phyloP scores from a whole-genome alignment of 208 protist species.

The Acanthamoeba culbertsoni region DNA sequence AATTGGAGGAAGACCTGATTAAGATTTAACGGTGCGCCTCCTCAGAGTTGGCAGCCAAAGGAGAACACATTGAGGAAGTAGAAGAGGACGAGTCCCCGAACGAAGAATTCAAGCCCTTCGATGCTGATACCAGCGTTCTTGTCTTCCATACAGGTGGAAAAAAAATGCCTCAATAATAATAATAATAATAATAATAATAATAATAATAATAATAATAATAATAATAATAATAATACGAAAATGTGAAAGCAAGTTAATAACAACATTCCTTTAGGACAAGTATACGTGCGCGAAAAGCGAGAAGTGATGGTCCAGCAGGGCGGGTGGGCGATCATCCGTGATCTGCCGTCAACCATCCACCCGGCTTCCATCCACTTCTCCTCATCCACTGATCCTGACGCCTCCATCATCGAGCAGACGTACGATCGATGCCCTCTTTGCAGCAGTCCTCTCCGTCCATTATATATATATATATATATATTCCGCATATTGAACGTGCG shows the following conservation, averaged over 20 bases:
- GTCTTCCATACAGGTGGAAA: slow-evolving; percentile 5
- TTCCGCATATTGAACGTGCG: too few relatives aligned
- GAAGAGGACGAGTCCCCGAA: neutral
- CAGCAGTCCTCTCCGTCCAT: neutral
- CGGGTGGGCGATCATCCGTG: neutral
- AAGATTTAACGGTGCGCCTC: too few relatives aligned
- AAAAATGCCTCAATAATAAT: neutral
- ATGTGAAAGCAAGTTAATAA: neutral
- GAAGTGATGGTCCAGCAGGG: neutral
- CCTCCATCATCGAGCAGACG: slow-evolving; percentile 25
- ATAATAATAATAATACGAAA: neutral
- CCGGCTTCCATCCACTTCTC: neutral
- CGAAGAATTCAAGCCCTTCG: slow-evolving; percentile 9
- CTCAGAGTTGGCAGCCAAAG: too few relatives aligned
- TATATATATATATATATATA: neutral
- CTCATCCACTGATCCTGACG: neutral
- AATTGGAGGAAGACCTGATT: neutral
- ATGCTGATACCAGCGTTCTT: neutral
- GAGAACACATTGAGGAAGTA: neutral
- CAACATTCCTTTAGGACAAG: neutral
- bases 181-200: neutral
- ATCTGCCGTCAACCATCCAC: neutral
- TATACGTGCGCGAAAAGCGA: neutral
- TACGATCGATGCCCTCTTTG: neutral
- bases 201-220: neutral